These are phyloP conservation scores for Phytopythium sindhum DNA, from an alignment of 352 stramenopile genomes.

Conservation along the genomic window DNA sequence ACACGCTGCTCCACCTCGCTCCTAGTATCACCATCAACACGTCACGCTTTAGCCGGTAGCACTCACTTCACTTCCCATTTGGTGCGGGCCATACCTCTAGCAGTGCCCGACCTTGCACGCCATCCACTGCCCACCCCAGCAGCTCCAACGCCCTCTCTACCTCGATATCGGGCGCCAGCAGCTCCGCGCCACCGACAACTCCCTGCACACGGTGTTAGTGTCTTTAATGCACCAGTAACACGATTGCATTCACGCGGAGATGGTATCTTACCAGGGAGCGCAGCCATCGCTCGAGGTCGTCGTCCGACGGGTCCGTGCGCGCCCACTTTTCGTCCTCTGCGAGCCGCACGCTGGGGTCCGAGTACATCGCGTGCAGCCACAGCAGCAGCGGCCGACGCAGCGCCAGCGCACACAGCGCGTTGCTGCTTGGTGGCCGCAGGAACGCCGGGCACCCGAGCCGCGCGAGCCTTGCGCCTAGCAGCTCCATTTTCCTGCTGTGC, in stretches of 20 bases:
- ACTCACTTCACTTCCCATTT: not conserved
- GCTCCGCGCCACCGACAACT: slow-evolving; percentile 19
- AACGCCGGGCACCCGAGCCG: slow-evolving; percentile 36
- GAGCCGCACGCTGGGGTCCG: slow-evolving; percentile 20
- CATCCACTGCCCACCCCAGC: slow-evolving; percentile 26
- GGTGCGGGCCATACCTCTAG: slow-evolving; percentile 26
- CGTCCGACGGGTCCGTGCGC: slow-evolving; percentile 20
- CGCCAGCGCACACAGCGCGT: not conserved
- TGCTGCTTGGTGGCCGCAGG: slow-evolving; percentile 9
- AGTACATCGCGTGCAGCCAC: slow-evolving; percentile 43
- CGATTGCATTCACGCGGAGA: not conserved
- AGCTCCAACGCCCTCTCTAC: slow-evolving; percentile 20
- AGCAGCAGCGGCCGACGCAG: slow-evolving; percentile 33
- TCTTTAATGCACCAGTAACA: not conserved
- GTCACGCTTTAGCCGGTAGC: not conserved
- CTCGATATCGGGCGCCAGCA: slow-evolving; percentile 25
- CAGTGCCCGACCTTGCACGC: slow-evolving; percentile 42
- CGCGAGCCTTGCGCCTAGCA: slow-evolving; percentile 10
- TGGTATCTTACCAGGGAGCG: slow-evolving; percentile 14
- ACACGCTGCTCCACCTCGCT: slow-evolving; percentile 20
- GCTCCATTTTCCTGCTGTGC: not conserved
- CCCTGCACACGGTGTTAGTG: slow-evolving; percentile 6
- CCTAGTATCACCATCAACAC: slow-evolving; percentile 9
- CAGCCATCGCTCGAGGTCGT: slow-evolving; percentile 33
- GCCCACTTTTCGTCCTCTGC: slow-evolving; percentile 29